These are phyloP conservation scores for Dimocarpus longan DNA, from an alignment of 345 rosid genomes.

Conservation along the genomic window DNA sequence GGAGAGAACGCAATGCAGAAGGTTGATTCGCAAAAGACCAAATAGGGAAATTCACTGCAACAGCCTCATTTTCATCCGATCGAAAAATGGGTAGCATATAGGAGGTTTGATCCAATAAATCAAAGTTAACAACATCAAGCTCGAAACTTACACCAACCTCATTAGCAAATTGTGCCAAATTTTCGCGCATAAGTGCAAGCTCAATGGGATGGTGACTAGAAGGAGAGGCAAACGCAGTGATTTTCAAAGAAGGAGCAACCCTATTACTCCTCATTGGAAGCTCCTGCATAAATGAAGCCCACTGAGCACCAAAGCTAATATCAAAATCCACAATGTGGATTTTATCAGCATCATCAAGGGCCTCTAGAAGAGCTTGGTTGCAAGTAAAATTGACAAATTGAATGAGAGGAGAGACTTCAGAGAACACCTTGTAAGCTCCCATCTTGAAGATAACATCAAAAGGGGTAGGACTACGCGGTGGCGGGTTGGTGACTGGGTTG, in stretches of 20 bases:
- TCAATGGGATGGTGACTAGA: constrained; percentile 49
- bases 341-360: constrained; percentile 39
- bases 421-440: constrained; percentile 56
- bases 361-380: constrained; percentile 60
- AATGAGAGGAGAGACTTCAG: constrained; percentile 54
- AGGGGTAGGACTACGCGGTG: constrained; percentile 36
- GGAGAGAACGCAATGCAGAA: constrained; percentile 43
- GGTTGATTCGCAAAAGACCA: constrained; percentile 47
- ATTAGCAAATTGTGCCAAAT: constrained; percentile 48
- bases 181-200: constrained; percentile 52
- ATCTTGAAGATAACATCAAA: constrained; percentile 52
- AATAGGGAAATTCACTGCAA: constrained; percentile 55
- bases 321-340: constrained; percentile 62
- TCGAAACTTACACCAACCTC: constrained; percentile 53
- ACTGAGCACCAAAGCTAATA: constrained; percentile 63
- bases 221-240: constrained; percentile 58
- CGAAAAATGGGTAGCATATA: constrained; percentile 38
- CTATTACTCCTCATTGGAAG: constrained; percentile 47
- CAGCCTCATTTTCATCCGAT: constrained; percentile 44
- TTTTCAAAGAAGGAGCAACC: constrained; percentile 47
- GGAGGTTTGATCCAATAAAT: constrained; percentile 44
- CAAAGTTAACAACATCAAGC: constrained; percentile 51
- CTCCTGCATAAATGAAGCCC: constrained; percentile 71
- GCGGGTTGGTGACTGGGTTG: constrained; percentile 38
- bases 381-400: constrained; percentile 58